Base-by-base conservation (phyloP, 169 alveolate species). In the Babesia bovis region DNA sequence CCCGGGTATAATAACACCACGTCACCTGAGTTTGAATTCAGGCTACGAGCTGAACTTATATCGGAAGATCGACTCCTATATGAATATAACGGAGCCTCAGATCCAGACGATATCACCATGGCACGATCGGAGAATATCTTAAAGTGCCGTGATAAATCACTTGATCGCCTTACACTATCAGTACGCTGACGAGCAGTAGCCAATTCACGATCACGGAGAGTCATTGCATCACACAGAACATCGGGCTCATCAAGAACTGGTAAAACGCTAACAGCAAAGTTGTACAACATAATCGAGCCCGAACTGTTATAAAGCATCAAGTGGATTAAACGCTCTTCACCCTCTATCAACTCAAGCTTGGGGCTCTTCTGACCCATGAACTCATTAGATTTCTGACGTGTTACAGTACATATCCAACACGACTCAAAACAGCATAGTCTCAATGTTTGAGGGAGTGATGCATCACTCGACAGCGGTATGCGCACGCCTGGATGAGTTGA, bases 221-320 rank as follows among this genome's bases (percentile, higher is more conserved):
- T 63, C 73, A 63, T 63, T 35, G 47, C 63, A 17, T 19, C 60
- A 13, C 50, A 4, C 32, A n/a, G 44, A 3, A 33, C 49, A 4
- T 45, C 61, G 9, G 59, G 73, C 60, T 63, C 73, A 19, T 63
- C 58, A 21, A 63, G 45, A 6, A 49, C 40, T 17, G 83, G 83
- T 5, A 72, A 50, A 28, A 57, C 73, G 15, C 74, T 40, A n/a
- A 72, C 36, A 0, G 21, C 35, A 23, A 72, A 17, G 44, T 60
- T 49, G 0, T 21, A 7, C 28, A 72, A 23, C n/a, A 25, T 17
- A 33, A 59, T 44, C 44, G 45, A 19, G 3, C 9, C 26, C n/a
- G 69, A 59, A 40, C 47, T 50, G 66, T 72, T 72, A 12, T 61
- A 51, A 10, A 72, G 28, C 12, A 42, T 60, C 44, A 72, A 58